A percentile compares a stretch with the other conserved stretches of the same genome.
Evolutionary conservation across 805 yeast species (phyloP).

Genomic region (Clavispora asparagi): DNA sequence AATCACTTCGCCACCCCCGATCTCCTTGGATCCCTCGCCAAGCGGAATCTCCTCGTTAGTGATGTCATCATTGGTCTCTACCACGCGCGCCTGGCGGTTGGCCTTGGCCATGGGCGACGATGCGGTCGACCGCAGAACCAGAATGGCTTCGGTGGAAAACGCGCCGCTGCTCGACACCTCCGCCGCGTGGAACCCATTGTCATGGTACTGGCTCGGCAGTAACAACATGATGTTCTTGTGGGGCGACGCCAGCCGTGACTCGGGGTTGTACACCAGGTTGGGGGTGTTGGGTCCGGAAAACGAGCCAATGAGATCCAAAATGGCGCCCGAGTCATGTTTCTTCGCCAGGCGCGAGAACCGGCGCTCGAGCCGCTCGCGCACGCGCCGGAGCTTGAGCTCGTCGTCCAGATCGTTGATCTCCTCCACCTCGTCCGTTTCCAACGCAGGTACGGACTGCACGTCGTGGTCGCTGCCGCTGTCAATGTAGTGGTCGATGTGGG

Average conservation of each 20-base stretch:
- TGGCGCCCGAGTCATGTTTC: slow-evolving; percentile 12
- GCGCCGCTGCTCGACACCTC: slow-evolving; percentile 3
- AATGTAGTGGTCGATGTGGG: neutral
- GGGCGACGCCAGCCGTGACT: slow-evolving; percentile 7
- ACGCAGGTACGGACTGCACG: too few relatives aligned
- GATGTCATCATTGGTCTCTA: slow-evolving; percentile 29
- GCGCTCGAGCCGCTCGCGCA: slow-evolving; percentile 12
- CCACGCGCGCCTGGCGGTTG: slow-evolving; percentile 41
- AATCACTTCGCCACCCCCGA: neutral
- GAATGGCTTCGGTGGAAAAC: slow-evolving; percentile 13
- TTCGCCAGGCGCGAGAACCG: slow-evolving; percentile 5
- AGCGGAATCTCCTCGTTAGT: slow-evolving; percentile 1
- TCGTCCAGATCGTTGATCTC: slow-evolving; percentile 39
- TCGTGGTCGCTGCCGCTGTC: neutral
- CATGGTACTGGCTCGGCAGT: slow-evolving; percentile 36
- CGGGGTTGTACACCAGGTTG: slow-evolving; percentile 3
- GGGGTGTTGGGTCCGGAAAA: slow-evolving; percentile 17
- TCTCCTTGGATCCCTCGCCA: too few relatives aligned
- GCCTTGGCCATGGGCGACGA: slow-evolving; percentile 39
- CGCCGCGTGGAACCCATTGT: slow-evolving; percentile 26
- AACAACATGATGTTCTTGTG: slow-evolving; percentile 31
- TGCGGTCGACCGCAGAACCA: slow-evolving; percentile 22
- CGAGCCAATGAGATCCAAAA: slow-evolving; percentile 17
- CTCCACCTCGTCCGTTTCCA: slow-evolving; percentile 26
- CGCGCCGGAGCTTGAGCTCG: slow-evolving; percentile 18